phyloP scores from a whole-genome alignment of 1,284 basidiomycete genomes.

The Earliella scabrosa region DNA sequence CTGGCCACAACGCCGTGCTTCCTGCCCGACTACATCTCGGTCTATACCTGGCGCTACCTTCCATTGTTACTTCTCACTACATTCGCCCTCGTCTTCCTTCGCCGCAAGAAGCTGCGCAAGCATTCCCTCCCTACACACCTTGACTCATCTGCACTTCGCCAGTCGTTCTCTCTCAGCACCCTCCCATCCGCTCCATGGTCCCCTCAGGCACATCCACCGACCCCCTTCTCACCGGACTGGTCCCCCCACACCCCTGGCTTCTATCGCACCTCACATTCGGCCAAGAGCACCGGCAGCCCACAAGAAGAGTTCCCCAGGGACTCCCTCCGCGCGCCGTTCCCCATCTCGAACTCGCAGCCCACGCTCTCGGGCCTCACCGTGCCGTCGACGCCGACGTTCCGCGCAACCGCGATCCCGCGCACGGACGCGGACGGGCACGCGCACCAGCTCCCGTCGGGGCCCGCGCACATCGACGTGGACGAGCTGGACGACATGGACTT shows the following conservation, averaged over 20 bases:
- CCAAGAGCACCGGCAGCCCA: conserved; percentile 10
- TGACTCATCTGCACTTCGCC: conserved; percentile 7
- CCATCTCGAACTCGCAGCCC: background rate
- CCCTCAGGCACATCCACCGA: conserved; percentile 48
- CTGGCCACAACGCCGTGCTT: conserved; percentile 51
- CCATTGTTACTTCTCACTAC: conserved; percentile 45
- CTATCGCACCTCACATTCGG: conserved; percentile 3
- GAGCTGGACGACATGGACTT: conserved; percentile 23
- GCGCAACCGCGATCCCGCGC: conserved; percentile 17
- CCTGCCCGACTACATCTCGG: conserved; percentile 56
- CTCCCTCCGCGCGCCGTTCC: conserved; percentile 13
- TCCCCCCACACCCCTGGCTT: conserved; percentile 17
- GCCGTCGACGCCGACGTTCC: conserved; percentile 18
- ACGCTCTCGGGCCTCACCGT: background rate
- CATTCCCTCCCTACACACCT: conserved; percentile 48
- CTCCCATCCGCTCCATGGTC: conserved; percentile 45
- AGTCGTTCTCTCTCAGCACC: conserved; percentile 57
- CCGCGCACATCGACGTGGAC: conserved; percentile 11
- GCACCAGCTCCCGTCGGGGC: conserved; percentile 10
- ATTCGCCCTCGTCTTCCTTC: conserved; percentile 32
- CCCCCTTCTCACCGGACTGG: conserved; percentile 46
- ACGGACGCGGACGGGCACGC: background rate
- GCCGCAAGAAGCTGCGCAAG: conserved; percentile 48
- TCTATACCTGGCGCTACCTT: conserved; percentile 52
- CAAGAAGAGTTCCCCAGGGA: conserved; percentile 14